Conservation (phyloP, 1,139 yeast species). For the Scheffersomyces cryptocercus region DNA sequence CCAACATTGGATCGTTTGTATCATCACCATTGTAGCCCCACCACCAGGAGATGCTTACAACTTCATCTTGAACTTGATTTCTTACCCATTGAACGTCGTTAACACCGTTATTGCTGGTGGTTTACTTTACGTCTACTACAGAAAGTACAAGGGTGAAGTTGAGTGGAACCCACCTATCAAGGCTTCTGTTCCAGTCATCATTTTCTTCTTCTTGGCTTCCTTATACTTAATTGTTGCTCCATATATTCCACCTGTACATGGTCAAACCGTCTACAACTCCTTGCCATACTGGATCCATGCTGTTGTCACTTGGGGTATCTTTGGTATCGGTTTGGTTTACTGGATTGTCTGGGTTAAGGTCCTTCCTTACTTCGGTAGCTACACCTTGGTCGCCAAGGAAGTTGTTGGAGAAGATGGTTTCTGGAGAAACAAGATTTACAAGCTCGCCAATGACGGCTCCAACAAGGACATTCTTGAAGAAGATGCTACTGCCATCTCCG, state of each 20-base stretch:
- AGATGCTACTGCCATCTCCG: not conserved
- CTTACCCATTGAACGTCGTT: constrained; percentile 52
- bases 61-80: constrained; percentile 48
- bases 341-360: constrained; percentile 69
- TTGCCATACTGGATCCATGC: constrained; percentile 82
- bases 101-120: constrained; percentile 49
- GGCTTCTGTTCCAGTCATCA: constrained; percentile 63
- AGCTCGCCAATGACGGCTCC: constrained; percentile 26
- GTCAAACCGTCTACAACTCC: constrained; percentile 63
- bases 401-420: constrained; percentile 72
- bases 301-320: constrained; percentile 80
- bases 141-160: constrained; percentile 49
- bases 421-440: constrained; percentile 66
- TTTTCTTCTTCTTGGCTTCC: constrained; percentile 68
- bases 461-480: constrained; percentile 6
- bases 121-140: constrained; percentile 44
- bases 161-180: constrained; percentile 77
- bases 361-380: constrained; percentile 60
- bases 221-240: constrained; percentile 77
- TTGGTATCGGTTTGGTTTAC: constrained; percentile 68
- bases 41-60: constrained; percentile 54
- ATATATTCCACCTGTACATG: constrained; percentile 70
- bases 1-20: constrained; percentile 57
- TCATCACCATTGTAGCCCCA: constrained; percentile 48
- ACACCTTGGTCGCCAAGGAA: constrained; percentile 58